phyloP scores from a whole-genome alignment of 768 basidiomycete species.

The Trichaptum fuscoviolaceum region DNA sequence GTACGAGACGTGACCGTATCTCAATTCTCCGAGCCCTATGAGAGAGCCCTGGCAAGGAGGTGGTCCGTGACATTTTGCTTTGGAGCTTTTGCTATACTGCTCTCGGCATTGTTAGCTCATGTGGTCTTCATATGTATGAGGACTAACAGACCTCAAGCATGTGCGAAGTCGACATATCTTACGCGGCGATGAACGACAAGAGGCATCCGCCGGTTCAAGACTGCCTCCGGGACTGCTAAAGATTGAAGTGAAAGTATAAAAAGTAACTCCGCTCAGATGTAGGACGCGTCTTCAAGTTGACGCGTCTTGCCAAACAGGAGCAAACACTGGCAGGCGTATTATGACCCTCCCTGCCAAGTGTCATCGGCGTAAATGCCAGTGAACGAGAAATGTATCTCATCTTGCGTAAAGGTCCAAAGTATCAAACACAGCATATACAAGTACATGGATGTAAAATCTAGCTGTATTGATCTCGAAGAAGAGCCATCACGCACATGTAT shows the following conservation, averaged over 20 bases:
- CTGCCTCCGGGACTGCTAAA: no score
- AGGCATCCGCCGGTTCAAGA: no score
- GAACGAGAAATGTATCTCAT: no score
- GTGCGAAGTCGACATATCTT: conserved; percentile 20
- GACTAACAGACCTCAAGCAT: conserved; percentile 20
- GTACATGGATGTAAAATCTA: no score
- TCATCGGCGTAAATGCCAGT: no score
- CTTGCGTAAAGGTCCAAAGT: no score
- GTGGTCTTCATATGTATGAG: not conserved
- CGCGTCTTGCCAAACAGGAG: not conserved
- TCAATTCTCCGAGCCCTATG: conserved; percentile 51
- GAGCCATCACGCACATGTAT: not conserved
- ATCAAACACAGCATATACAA: no score
- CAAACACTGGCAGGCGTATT: not conserved
- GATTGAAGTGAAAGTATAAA: no score
- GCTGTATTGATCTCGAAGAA: no score
- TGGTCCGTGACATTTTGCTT: conserved; percentile 65
- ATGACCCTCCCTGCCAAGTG: no score
- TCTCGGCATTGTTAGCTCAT: not conserved
- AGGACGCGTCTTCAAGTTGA: not conserved
- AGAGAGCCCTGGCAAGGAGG: conserved; percentile 49
- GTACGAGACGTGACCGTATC: conserved; percentile 53
- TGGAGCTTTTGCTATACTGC: conserved; percentile 68
- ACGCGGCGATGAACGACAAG: not conserved
- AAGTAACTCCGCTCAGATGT: no score